Evolutionary conservation across 164 flowering plant genomes (phyloP).

Genomic region (Vitis rupestris): DNA sequence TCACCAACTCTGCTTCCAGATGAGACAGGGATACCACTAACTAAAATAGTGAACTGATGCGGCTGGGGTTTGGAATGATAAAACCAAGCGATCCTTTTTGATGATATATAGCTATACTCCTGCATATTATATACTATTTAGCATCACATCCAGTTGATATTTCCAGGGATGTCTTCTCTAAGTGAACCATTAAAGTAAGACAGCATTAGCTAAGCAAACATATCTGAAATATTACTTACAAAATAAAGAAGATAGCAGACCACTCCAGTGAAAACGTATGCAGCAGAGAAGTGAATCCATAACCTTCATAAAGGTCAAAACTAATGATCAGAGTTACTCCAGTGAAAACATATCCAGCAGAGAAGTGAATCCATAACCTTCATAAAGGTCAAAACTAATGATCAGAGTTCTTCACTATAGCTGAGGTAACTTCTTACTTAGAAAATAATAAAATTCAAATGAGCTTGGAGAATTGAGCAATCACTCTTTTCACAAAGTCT

Average conservation of each 20-base stretch:
- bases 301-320: slow-evolving; percentile 55
- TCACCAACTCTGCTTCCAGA: slow-evolving; percentile 54
- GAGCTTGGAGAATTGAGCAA: background rate
- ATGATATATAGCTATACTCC: slow-evolving; percentile 73
- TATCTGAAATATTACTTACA: slow-evolving; percentile 43
- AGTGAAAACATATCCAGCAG: slow-evolving; percentile 72
- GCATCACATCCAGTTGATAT: background rate
- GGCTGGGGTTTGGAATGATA: slow-evolving; percentile 75
- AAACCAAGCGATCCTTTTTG: slow-evolving; percentile 62
- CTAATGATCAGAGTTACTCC: slow-evolving; percentile 23
- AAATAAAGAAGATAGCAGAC: slow-evolving; percentile 83
- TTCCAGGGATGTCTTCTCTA: background rate
- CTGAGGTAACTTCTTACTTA: background rate
- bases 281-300: slow-evolving; percentile 90
- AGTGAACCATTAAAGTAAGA: background rate
- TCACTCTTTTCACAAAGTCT: background rate
- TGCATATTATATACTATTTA: slow-evolving; percentile 35
- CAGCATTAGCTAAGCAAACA: background rate
- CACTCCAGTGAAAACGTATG: slow-evolving; percentile 66
- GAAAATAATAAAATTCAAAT: background rate
- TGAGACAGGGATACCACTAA: slow-evolving; percentile 63
- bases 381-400: slow-evolving; percentile 10
- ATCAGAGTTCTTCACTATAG: slow-evolving; percentile 10
- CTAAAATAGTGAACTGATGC: slow-evolving; percentile 79
- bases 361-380: slow-evolving; percentile 87